Percentiles rank a stretch among this genome's conserved stretches.
Evolutionary conservation across 306 rosid species (phyloP).

Genomic region (Hippophae rhamnoides): DNA sequence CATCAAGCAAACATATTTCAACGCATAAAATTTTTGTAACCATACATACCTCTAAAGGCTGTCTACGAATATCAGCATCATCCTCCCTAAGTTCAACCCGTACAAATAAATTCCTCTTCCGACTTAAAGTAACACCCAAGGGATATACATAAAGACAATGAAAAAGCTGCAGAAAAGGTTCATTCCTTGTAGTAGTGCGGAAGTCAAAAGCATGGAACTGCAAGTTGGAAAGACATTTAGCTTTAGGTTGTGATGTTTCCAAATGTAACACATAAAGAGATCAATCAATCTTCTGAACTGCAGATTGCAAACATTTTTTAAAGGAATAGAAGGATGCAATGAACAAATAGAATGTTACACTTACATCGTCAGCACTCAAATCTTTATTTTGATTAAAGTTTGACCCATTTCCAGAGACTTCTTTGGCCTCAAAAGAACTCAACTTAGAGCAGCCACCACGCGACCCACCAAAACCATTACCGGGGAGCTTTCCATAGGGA

Average conservation of each 20-base stretch:
- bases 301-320: not conserved
- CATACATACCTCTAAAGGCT: conserved; percentile 73
- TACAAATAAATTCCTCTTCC: conserved; percentile 89
- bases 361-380: conserved; percentile 63
- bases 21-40: conserved; percentile 9
- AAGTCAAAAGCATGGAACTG: conserved; percentile 99
- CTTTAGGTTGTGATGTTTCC: not conserved
- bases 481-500: conserved; percentile 57
- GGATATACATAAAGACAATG: conserved; percentile 94
- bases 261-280: not conserved
- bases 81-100: conserved; percentile 88
- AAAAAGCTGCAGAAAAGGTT: conserved; percentile 98
- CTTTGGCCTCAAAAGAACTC: conserved; percentile 51
- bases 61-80: conserved; percentile 78
- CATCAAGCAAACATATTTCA: conserved; percentile 4
- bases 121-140: conserved; percentile 80
- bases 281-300: not conserved
- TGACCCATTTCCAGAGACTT: conserved; percentile 57
- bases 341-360: conserved; percentile 16
- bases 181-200: conserved; percentile 89
- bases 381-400: conserved; percentile 47
- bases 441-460: conserved; percentile 62
- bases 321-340: not conserved
- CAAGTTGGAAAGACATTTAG: conserved; percentile 21
- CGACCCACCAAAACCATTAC: conserved; percentile 70